Evolutionary conservation across 2,329 filamentous ascomycete genomes (phyloP), one percentile per base, ranked within the genome.

Genomic region (Venturia aucupariae): DNA sequence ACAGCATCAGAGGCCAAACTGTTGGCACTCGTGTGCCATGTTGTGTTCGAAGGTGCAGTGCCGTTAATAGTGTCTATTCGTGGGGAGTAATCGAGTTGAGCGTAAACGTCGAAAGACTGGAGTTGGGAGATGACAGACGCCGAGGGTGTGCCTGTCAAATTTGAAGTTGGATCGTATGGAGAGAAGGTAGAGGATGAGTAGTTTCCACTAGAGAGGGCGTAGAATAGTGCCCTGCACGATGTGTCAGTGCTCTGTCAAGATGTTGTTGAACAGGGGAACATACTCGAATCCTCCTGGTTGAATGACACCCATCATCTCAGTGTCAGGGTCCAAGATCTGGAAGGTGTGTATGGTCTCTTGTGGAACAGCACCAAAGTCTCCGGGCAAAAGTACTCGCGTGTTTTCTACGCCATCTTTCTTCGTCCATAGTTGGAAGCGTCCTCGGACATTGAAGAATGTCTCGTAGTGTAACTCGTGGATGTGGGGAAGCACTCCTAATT

Each of bases 221-320:
- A 78, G 70, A 80, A 80, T 4, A 80, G 73, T 2, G 76, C 72
- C 69, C 67, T 55, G 11, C 22, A 55, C 13, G 15, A 55, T 10
- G 4, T 17, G 27, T 55, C 68, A 30, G 32, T 57, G 46, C 39
- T 55, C 24, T 11, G 24, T 13, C 8, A 39, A 39, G 4, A 30
- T 41, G 30, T 19, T 22, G 24, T 51, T 19, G n/a, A 35, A 7
- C n/a, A 7, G 54, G 54, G 61, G 7, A 44, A 19, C 35, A 19
- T 72, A 75, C 72, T 81, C 79, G 61, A 81, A 81, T n/a, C 78
- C 79, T 39, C 80, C 78, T 2, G 79, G 79, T 8, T 73, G 71
- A 57, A 81, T 77, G 0, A 79, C 73, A 2, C 79, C 79, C 1
- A 77, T 73, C 69, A 81, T 74, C 67, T 81, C 76, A 4, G 78